These are phyloP conservation scores for Wallemia hederae DNA, from an alignment of 1,284 basidiomycete species.

Conservation along the genomic window DNA sequence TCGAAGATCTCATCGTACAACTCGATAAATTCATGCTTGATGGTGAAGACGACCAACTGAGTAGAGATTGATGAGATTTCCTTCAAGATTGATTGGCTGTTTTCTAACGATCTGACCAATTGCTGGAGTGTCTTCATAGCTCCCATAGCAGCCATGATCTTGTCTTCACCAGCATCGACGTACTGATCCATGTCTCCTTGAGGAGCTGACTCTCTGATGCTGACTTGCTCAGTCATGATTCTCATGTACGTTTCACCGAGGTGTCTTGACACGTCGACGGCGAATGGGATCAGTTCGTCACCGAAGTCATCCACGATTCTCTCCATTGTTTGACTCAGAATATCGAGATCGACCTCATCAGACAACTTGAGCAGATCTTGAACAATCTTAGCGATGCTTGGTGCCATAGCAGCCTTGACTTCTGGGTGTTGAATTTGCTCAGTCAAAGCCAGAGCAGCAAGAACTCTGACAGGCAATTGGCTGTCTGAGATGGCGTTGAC, in stretches of 20 bases:
- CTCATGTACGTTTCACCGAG: conserved; percentile 55
- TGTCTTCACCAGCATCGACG: conserved; percentile 36
- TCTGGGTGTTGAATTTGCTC: conserved; percentile 33
- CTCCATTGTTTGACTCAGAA: conserved; percentile 51
- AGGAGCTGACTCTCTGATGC: conserved; percentile 21
- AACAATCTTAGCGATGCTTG: conserved; percentile 57
- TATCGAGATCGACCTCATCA: conserved; percentile 66
- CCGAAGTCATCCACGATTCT: conserved; percentile 62
- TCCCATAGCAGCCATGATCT: conserved; percentile 57
- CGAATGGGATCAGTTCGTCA: conserved; percentile 55
- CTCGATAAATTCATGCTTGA: conserved; percentile 23
- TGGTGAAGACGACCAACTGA: conserved; percentile 43
- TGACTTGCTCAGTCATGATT: conserved; percentile 31
- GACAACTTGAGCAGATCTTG: conserved; percentile 67
- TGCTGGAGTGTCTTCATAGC: conserved; percentile 17
- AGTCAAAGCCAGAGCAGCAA: conserved; percentile 49
- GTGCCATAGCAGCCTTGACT: conserved; percentile 39
- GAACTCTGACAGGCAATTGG: conserved; percentile 55
- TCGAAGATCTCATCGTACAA: conserved; percentile 70
- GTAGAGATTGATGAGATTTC: conserved; percentile 56
- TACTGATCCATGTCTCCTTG: conserved; percentile 19
- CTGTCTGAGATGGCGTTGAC: conserved; percentile 34
- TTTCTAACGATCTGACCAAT: conserved; percentile 34
- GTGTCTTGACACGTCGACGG: conserved; percentile 46
- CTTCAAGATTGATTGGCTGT: conserved; percentile 38